phyloP scores from a whole-genome alignment of 148 eudicot species.

The Persicaria maculosa region DNA sequence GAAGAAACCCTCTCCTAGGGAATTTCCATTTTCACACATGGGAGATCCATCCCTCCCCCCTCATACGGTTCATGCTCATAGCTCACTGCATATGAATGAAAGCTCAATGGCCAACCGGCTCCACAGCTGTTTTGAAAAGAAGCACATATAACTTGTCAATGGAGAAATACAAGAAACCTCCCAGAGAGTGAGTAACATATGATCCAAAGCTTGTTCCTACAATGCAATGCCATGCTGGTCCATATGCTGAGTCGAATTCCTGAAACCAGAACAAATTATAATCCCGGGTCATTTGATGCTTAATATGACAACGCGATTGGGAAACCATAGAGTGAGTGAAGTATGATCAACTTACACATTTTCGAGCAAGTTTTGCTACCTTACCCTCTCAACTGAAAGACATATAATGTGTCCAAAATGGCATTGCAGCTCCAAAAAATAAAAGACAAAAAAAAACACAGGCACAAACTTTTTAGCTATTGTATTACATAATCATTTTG shows the following conservation, averaged over 20 bases:
- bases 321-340: neutral
- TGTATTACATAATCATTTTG: neutral
- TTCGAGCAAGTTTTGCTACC: too few relatives aligned
- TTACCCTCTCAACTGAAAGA: too few relatives aligned
- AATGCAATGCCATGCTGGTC: conserved; percentile 72
- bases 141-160: conserved; percentile 59
- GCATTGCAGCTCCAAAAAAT: too few relatives aligned
- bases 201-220: conserved; percentile 70
- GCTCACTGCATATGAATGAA: conserved; percentile 7
- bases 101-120: conserved; percentile 34
- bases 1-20: too few relatives aligned
- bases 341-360: neutral
- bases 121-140: conserved; percentile 59
- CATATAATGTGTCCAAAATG: too few relatives aligned
- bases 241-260: conserved; percentile 54
- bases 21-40: neutral
- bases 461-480: neutral
- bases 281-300: neutral
- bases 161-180: conserved; percentile 64
- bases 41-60: neutral
- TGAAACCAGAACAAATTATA: conserved; percentile 14
- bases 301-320: neutral
- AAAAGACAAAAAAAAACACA: too few relatives aligned
- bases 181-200: conserved; percentile 56
- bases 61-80: neutral